Evolutionary conservation across 2,329 filamentous ascomycete species (phyloP), one percentile per base, ranked within the genome.

Genomic region (Claviceps pazoutovae): DNA sequence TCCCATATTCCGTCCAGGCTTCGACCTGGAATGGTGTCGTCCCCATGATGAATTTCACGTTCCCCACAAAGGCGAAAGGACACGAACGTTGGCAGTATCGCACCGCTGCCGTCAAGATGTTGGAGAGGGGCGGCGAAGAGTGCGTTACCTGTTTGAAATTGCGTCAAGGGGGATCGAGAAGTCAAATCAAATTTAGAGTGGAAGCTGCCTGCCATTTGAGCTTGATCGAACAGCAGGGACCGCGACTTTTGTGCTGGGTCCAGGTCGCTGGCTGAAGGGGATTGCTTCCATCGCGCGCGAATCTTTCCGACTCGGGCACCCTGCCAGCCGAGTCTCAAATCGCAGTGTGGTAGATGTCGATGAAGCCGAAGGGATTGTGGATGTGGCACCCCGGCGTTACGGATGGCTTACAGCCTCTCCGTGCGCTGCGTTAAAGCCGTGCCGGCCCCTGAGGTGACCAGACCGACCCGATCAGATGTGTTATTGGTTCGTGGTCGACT

Each of bases 11-110:
- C 16, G 61, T 60, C 70, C 71, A 73, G 8, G 68, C 68, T 55
- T 73, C 70, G 2, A 58, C 62, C 53, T 70, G 66, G 51, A 72
- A 72, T 3, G 70, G 68, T 4, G 67, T 70, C n/a, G 62, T 61
- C 11, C 21, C 46, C 51, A 52, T 52, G 26, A 17, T 19, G 5
- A 7, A 4, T 14, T 42, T 34, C 19, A 30, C n/a, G 7, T 34
- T 8, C 34, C 8, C n/a, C 30, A 11, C 30, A 34, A 3, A 4
- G 49, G 43, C 21, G 36, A 13, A 14, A 26, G 34, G 21, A 14
- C 4, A 4, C 14, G 41, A 34, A 47, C 48, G 16, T 7, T 21
- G 23, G 43, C 14, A 16, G 14, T 30, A 19, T 36, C 21, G 48
- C 19, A 16, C 47, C n/a, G 21, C 21, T 26, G 17, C 39, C 26